Base-by-base conservation (phyloP, 495 filamentous ascomycete species). In the Letharia columbiana region DNA sequence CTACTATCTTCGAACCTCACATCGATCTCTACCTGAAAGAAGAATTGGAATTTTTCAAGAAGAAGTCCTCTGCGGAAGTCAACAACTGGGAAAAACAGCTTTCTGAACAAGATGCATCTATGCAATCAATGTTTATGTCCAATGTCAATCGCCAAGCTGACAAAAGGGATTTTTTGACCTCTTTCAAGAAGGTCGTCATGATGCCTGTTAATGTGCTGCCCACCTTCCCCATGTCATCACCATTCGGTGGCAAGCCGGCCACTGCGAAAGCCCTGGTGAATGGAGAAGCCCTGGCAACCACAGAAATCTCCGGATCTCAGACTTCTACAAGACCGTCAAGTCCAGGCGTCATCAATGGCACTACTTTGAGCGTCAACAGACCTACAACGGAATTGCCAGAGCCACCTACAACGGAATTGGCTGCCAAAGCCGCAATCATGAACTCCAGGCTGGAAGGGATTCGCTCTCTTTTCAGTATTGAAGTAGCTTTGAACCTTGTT, bases 111-210 rank as follows among this genome's bases (percentile, higher is more conserved):
- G 92, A 96, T 59, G 91, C 91, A 42, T 89, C 89, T 8, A 90
- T 89, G 20, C 93, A 98, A 74, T 92, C 91, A 0, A 93, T 95
- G 71, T 91, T 91, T 75, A 96, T 97, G 92, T 89, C 87, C 12
- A 96, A 90, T 72, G 84, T 98, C 72, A 96, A 91, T 67, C 84
- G 95, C 39, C 91, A 96, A 78, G 93, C 90, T 4, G 95, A 94
- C 72, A 99, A 99, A 75, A 86, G 88, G 56, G 95, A 99, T 74
- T 99, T 99, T 71, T 73, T 99, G 69, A 93, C 86, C 23, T 95
- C 92, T 2, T 99, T 99, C 80, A 97, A 91, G 75, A 98, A 99
- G 72, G 94, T 99, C 13, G 91, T 99, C 68, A 96, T 98, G 90
- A 91, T 96, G 86, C 95, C 95, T 33, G 92, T 98, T 40, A 94